Conservation (phyloP, 306 rosid genomes). For the Quercus variabilis region DNA sequence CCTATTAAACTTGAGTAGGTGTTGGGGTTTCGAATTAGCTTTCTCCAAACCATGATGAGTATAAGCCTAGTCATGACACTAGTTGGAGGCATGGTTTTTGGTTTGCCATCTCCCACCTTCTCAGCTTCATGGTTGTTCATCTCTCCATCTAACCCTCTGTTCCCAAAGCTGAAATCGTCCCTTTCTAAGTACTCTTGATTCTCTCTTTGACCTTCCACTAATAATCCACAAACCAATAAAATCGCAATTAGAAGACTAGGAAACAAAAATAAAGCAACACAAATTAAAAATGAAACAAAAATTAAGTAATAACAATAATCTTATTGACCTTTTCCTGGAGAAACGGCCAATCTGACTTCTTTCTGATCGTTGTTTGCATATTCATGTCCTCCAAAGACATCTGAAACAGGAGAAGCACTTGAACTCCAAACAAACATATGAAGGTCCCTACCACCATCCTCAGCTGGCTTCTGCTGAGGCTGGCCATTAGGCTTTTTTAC, state of each 20-base stretch:
- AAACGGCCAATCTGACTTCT: conserved; percentile 55
- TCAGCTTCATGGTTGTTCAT: conserved; percentile 47
- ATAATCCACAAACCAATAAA: not conserved
- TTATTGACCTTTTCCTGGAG: conserved; percentile 65
- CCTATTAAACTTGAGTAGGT: conserved; percentile 85
- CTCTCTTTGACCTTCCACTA: conserved; percentile 64
- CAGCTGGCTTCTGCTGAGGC: conserved; percentile 32
- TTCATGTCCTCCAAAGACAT: conserved; percentile 73
- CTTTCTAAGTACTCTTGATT: conserved; percentile 59
- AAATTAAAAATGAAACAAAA: not conserved
- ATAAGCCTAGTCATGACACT: conserved; percentile 96
- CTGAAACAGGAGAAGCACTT: conserved; percentile 76
- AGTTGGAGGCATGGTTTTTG: conserved; percentile 72
- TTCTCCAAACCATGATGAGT: conserved; percentile 94
- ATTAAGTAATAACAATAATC: not conserved
- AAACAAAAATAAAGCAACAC: not conserved
- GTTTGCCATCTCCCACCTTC: conserved; percentile 49
- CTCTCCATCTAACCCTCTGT: conserved; percentile 48
- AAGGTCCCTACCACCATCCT: conserved; percentile 62
- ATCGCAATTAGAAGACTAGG: not conserved
- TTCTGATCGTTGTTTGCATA: conserved; percentile 58
- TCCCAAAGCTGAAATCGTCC: conserved; percentile 82
- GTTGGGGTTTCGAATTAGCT: conserved; percentile 85
- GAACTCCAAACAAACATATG: conserved; percentile 96
- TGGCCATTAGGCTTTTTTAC: conserved; percentile 58